phyloP scores from a whole-genome alignment of 2,329 filamentous ascomycete species.

The Zymoseptoria passerinii region DNA sequence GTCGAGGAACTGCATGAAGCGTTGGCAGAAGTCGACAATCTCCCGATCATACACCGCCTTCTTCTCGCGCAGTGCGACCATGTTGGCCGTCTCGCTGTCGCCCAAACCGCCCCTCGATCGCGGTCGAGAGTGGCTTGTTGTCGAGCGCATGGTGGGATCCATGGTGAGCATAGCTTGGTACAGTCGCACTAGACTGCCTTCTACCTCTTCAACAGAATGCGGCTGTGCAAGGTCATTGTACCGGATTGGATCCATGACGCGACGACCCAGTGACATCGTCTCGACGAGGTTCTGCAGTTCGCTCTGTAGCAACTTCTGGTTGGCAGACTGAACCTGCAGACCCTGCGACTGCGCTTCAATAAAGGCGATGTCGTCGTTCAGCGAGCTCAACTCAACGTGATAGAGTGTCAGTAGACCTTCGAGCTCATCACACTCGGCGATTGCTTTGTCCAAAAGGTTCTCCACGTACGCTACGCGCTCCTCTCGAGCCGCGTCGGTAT shows the following conservation, averaged over 20 bases:
- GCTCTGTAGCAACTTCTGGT: slow-evolving; percentile 85
- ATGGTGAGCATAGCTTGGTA: slow-evolving; percentile 94
- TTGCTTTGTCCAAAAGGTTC: slow-evolving; percentile 76
- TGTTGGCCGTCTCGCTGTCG: slow-evolving; percentile 68
- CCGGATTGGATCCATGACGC: slow-evolving; percentile 66
- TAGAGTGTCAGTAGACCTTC: slow-evolving; percentile 92
- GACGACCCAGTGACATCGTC: slow-evolving; percentile 76
- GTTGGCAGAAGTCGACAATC: slow-evolving; percentile 65
- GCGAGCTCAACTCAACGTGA: slow-evolving; percentile 83
- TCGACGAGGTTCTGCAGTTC: slow-evolving; percentile 84
- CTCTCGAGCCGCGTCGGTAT: slow-evolving; percentile 69
- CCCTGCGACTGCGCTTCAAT: slow-evolving; percentile 97
- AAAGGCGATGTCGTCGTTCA: slow-evolving; percentile 92
- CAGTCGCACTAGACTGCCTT: slow-evolving; percentile 66
- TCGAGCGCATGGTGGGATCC: slow-evolving; percentile 64
- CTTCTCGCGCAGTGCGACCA: slow-evolving; percentile 92
- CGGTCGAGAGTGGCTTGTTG: slow-evolving; percentile 41
- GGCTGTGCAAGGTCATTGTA: slow-evolving; percentile 63
- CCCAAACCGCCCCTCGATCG: slow-evolving; percentile 44
- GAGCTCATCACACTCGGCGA: slow-evolving; percentile 90
- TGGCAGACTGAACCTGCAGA: slow-evolving; percentile 91
- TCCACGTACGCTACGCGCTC: slow-evolving; percentile 83
- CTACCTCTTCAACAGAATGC: slow-evolving; percentile 66
- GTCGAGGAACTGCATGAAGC: slow-evolving; percentile 74
- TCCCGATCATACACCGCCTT: slow-evolving; percentile 79